Conservation (phyloP, 1,284 basidiomycete species). For the Ustilago bromivora region DNA sequence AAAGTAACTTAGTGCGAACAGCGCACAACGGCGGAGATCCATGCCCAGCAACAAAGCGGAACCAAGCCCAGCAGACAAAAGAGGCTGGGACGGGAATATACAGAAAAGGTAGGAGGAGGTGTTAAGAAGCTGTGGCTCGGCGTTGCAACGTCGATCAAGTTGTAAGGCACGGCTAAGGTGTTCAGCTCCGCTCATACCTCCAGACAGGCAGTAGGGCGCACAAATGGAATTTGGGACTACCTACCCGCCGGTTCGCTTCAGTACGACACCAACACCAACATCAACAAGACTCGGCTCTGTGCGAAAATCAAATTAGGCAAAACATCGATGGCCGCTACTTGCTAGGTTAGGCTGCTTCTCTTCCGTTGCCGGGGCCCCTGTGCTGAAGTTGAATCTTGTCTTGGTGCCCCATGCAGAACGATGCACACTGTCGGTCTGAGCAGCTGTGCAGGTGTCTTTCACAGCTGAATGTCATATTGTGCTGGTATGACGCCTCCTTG, state of each 20-base stretch:
- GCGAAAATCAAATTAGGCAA: slow-evolving; percentile 8
- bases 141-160: slow-evolving; percentile 8
- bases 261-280: slow-evolving; percentile 3
- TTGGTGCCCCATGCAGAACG: neutral
- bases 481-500: neutral
- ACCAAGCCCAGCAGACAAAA: neutral
- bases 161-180: neutral
- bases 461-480: neutral
- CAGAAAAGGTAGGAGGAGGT: neutral
- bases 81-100: no score
- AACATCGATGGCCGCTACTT: neutral
- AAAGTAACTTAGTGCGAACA: neutral
- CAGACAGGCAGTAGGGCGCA: neutral
- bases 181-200: slow-evolving; percentile 3
- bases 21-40: neutral
- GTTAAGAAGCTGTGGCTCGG: slow-evolving; percentile 4
- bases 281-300: neutral
- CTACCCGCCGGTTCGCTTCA: neutral
- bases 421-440: neutral
- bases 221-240: neutral
- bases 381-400: neutral
- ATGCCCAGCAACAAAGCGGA: neutral
- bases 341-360: neutral
- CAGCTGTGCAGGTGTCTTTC: neutral
- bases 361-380: neutral